phyloP scores from a whole-genome alignment of 192 early-diverging fungal genomes.

The Pecoramyces ruminantium region DNA sequence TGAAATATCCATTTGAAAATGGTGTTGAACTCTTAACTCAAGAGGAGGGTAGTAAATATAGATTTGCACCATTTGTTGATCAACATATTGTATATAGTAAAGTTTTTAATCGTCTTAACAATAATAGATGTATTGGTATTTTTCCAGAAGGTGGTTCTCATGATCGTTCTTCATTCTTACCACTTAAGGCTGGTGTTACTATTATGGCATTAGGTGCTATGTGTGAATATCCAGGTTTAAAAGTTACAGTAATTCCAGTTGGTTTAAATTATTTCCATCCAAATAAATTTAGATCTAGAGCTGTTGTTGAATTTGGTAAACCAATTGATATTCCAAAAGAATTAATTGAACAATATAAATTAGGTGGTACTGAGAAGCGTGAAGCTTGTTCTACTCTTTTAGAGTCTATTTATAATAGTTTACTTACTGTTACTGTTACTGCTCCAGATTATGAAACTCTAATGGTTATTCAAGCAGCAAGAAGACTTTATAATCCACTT shows the following conservation, averaged over 20 bases:
- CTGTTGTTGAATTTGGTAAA: slow-evolving; percentile 93
- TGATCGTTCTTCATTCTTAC: slow-evolving; percentile 89
- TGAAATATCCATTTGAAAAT: slow-evolving; percentile 60
- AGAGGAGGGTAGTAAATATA: slow-evolving; percentile 36
- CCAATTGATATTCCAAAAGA: slow-evolving; percentile 64
- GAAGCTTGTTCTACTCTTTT: slow-evolving; percentile 65
- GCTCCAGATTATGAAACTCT: slow-evolving; percentile 83
- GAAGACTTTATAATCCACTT: slow-evolving; percentile 77
- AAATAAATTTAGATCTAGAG: slow-evolving; percentile 76
- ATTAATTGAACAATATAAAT: slow-evolving; percentile 64
- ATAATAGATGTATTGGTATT: slow-evolving; percentile 73
- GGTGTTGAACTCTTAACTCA: slow-evolving; percentile 44
- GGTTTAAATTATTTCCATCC: slow-evolving; percentile 95
- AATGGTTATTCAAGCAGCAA: slow-evolving; percentile 85
- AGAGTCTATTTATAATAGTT: slow-evolving; percentile 52
- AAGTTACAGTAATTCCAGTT: slow-evolving; percentile 85
- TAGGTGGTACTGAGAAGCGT: slow-evolving; percentile 68
- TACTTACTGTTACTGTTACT: slow-evolving; percentile 82
- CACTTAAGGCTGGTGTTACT: slow-evolving; percentile 63
- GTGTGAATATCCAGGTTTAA: slow-evolving; percentile 58
- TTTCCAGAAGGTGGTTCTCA: slow-evolving; percentile 98
- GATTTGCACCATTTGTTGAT: slow-evolving; percentile 65
- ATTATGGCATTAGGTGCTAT: slow-evolving; percentile 79
- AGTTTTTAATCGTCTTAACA: slow-evolving; percentile 62
- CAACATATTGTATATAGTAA: slow-evolving; percentile 70